Percentiles rank a stretch among this genome's conserved stretches.
Evolutionary conservation across 2,329 filamentous ascomycete species (phyloP).

Genomic region (Byssoonygena ceratinophila): DNA sequence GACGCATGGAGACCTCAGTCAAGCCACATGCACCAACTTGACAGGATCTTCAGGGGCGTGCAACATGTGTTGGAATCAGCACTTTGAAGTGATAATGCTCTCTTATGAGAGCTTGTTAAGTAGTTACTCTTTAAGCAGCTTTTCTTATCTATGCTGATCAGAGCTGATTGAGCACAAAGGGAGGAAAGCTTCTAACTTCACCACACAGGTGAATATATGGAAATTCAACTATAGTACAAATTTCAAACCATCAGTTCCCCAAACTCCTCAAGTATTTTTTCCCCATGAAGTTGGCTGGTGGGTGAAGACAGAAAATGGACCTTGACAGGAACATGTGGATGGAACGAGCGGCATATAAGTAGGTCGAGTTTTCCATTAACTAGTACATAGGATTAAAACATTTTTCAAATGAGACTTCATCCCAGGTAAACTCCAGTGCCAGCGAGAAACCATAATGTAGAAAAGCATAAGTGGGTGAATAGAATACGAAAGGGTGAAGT

Average conservation of each 20-base stretch:
- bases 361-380: background rate
- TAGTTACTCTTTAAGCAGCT: background rate
- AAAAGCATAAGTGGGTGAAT: background rate
- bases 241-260: no score
- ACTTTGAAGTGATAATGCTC: background rate
- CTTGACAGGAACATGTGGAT: background rate
- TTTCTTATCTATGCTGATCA: background rate
- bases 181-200: background rate
- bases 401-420: background rate
- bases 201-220: background rate
- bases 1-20: background rate
- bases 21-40: background rate
- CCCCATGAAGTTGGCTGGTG: background rate
- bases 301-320: background rate
- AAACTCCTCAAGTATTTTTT: no score
- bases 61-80: background rate
- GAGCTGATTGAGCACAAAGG: background rate
- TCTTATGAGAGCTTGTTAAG: background rate
- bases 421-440: conserved; percentile 1
- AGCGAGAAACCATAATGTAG: background rate
- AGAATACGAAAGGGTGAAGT: background rate
- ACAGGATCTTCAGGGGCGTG: conserved; percentile 3
- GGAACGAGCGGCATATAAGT: background rate
- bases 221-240: background rate
- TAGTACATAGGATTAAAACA: background rate